Conservation (phyloP, 2,329 filamentous ascomycete genomes). For the Apiospora sp. region DNA sequence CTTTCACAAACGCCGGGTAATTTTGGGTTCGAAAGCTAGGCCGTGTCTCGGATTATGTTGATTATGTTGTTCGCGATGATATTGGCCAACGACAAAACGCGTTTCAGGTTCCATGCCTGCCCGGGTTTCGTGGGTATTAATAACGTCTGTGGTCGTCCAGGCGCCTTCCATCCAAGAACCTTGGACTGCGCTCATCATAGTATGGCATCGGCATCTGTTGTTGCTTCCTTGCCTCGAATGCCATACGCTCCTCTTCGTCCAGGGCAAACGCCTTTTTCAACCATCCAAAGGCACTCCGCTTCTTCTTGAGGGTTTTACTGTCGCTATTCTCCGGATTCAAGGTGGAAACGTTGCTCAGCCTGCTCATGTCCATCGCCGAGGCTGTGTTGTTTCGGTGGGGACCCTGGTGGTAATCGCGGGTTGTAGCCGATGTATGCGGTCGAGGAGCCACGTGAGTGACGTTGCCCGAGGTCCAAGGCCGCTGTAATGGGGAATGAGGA, state of each 20-base stretch:
- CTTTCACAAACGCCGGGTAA: not conserved
- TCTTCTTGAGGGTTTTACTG: conserved; percentile 64
- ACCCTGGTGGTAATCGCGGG: conserved; percentile 39
- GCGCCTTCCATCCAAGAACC: conserved; percentile 64
- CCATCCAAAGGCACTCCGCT: conserved; percentile 73
- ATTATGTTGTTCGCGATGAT: conserved; percentile 14
- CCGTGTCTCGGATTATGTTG: conserved; percentile 21
- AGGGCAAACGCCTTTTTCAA: conserved; percentile 72
- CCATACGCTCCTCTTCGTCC: conserved; percentile 68
- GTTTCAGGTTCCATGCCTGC: conserved; percentile 4
- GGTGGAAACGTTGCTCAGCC: conserved; percentile 62
- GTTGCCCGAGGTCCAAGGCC: conserved; percentile 61
- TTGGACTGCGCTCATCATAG: conserved; percentile 58
- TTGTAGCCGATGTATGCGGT: conserved; percentile 38
- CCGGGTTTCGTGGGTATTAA: conserved; percentile 17
- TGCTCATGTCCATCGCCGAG: conserved; percentile 65
- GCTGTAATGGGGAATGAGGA: conserved; percentile 68
- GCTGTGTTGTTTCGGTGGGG: conserved; percentile 57
- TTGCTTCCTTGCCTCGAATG: conserved; percentile 64
- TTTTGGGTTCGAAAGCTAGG: conserved; percentile 19
- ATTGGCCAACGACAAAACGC: not conserved
- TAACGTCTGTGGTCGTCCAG: conserved; percentile 11
- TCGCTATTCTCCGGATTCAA: conserved; percentile 46
- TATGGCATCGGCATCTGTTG: conserved; percentile 56
- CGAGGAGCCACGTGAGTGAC: conserved; percentile 38